These are phyloP conservation scores for Scenedesmus sp. DNA, from an alignment of 163 green algal species.

Conservation along the genomic window DNA sequence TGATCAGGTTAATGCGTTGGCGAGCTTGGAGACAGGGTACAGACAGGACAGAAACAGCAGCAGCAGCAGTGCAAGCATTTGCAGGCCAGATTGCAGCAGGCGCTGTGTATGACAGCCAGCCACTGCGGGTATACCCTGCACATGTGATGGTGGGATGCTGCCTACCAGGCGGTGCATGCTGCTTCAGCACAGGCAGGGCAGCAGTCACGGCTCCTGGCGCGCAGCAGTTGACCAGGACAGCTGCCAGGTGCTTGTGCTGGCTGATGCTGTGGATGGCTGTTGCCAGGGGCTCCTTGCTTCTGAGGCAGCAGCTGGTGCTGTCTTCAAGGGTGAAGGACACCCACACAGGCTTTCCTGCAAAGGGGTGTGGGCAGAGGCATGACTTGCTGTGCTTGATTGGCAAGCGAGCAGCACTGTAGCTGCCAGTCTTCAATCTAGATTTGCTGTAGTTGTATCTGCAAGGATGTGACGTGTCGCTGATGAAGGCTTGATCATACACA, in stretches of 20 bases:
- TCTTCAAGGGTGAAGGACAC: slow-evolving; percentile 74
- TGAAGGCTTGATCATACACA: no score
- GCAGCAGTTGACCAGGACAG: slow-evolving; percentile 80
- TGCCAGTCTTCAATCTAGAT: no score
- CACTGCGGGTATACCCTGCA: neutral
- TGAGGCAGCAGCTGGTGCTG: slow-evolving; percentile 46
- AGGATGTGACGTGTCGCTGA: no score
- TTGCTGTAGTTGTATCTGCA: no score
- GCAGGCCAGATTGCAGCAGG: neutral
- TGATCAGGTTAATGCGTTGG: no score
- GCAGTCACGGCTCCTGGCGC: slow-evolving; percentile 58
- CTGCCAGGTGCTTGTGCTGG: slow-evolving; percentile 52
- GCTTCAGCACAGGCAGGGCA: slow-evolving; percentile 58
- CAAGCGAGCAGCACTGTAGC: neutral
- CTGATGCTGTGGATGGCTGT: slow-evolving; percentile 44
- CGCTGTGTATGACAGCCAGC: neutral
- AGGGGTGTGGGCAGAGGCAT: neutral
- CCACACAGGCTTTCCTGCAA: slow-evolving; percentile 64
- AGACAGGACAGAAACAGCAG: neutral
- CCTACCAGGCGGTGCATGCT: slow-evolving; percentile 15
- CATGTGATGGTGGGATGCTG: neutral
- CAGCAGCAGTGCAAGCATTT: neutral
- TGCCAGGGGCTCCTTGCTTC: slow-evolving; percentile 61
- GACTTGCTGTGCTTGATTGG: neutral
- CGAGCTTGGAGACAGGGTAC: neutral